Conservation (phyloP, 768 basidiomycete species). For the Mycena amicta region DNA sequence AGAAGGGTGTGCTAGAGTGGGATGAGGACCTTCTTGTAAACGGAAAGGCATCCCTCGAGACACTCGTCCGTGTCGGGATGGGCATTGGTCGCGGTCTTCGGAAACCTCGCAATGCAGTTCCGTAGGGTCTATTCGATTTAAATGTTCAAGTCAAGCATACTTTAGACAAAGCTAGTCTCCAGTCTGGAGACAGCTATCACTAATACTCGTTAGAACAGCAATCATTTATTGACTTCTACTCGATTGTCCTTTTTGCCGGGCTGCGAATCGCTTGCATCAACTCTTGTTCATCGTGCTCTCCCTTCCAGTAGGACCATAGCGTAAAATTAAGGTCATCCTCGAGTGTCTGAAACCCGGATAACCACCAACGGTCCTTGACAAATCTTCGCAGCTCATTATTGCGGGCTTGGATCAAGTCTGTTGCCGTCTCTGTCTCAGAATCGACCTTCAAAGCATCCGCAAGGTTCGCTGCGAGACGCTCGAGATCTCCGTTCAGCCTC, state of each 20-base stretch:
- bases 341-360: neutral
- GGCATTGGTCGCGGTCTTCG: conserved; percentile 60
- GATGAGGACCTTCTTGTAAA: conserved; percentile 90
- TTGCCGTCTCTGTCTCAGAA: neutral
- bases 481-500: conserved; percentile 6
- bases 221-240: no score
- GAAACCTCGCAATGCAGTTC: no score
- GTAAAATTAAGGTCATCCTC: neutral
- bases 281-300: neutral
- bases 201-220: no score
- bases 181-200: no score
- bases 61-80: conserved; percentile 86
- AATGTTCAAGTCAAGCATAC: no score
- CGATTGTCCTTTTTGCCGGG: no score
- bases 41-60: conserved; percentile 84
- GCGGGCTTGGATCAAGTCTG: neutral
- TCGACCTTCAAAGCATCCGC: neutral
- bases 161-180: no score
- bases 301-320: conserved; percentile 5
- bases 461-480: neutral
- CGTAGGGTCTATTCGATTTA: no score
- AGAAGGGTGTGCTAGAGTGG: conserved; percentile 83
- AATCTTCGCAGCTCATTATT: neutral
- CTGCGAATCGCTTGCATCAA: conserved; percentile 15
- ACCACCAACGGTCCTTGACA: conserved; percentile 13